phyloP scores from a whole-genome alignment of 2,329 filamentous ascomycete species.

The Diaporthe amygdali region DNA sequence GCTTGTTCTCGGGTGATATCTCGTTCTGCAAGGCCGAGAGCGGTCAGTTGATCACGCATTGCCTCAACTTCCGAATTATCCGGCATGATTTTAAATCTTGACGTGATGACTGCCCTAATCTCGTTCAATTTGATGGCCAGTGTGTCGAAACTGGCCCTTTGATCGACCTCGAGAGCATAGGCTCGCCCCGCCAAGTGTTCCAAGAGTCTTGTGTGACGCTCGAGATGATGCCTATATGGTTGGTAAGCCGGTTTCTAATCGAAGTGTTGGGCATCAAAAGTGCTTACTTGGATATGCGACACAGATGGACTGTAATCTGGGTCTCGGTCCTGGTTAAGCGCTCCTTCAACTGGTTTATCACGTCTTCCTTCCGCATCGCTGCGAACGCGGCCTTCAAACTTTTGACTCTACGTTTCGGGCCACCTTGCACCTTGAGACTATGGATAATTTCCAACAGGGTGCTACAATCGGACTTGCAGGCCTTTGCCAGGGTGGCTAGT shows the following conservation, averaged over 20 bases:
- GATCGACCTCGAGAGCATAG: too few species aligned
- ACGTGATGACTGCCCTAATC: not conserved
- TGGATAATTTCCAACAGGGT: not conserved
- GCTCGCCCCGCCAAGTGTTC: too few species aligned
- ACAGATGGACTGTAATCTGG: not conserved
- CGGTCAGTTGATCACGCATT: too few species aligned
- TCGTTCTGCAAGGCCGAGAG: not conserved
- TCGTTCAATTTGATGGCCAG: too few species aligned
- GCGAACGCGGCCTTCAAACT: not conserved
- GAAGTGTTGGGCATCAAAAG: too few species aligned
- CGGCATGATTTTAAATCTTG: not conserved
- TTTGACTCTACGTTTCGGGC: not conserved
- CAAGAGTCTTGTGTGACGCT: not conserved
- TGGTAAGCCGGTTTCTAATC: not conserved
- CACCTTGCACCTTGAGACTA: not conserved
- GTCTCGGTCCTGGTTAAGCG: too few species aligned
- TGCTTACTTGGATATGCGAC: not conserved
- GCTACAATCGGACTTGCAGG: not conserved
- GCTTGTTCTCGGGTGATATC: not conserved
- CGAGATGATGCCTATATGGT: too few species aligned
- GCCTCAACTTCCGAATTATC: not conserved
- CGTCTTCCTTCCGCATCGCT: not conserved
- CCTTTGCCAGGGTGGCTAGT: not conserved
- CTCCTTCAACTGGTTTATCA: not conserved
- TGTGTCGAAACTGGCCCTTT: too few species aligned